Percentiles rank a stretch among this genome's conserved stretches.
These are phyloP conservation scores for Ogataea polymorpha DNA, from an alignment of 805 yeast species.

Conservation along the genomic window DNA sequence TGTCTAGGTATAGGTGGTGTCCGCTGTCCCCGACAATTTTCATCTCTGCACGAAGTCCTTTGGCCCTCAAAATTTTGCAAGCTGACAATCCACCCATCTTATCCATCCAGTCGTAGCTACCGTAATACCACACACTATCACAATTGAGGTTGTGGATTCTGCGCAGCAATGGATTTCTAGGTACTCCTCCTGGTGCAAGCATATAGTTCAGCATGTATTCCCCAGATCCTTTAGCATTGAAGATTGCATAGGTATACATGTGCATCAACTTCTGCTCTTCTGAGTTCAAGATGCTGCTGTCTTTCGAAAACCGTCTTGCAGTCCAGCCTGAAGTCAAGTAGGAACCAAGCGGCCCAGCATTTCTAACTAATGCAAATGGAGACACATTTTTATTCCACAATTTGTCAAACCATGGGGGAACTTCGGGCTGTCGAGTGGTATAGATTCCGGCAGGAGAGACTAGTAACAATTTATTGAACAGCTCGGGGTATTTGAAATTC, in stretches of 20 bases:
- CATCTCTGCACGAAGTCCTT: slow-evolving; percentile 21
- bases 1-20: slow-evolving; percentile 78
- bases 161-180: slow-evolving; percentile 66
- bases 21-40: slow-evolving; percentile 54
- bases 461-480: slow-evolving; percentile 66
- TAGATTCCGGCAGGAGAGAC: slow-evolving; percentile 89
- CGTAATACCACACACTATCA: slow-evolving; percentile 80
- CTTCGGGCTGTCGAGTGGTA: slow-evolving; percentile 41
- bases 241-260: slow-evolving; percentile 76
- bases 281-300: slow-evolving; percentile 33
- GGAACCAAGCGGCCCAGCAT: slow-evolving; percentile 80
- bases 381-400: slow-evolving; percentile 79
- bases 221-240: slow-evolving; percentile 86
- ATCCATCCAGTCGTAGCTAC: slow-evolving; percentile 70
- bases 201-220: slow-evolving; percentile 85
- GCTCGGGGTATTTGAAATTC: slow-evolving; percentile 56
- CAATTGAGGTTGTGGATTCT: slow-evolving; percentile 52
- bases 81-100: slow-evolving; percentile 44
- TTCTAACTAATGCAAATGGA: slow-evolving; percentile 79
- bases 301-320: slow-evolving; percentile 66
- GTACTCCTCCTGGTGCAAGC: slow-evolving; percentile 88
- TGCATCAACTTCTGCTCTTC: slow-evolving; percentile 58
- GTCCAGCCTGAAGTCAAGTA: slow-evolving; percentile 89
- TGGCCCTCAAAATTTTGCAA: slow-evolving; percentile 34
- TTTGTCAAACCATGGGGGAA: slow-evolving; percentile 75